Conservation (phyloP, 129 eudicot species). For the Lactuca sativa region DNA sequence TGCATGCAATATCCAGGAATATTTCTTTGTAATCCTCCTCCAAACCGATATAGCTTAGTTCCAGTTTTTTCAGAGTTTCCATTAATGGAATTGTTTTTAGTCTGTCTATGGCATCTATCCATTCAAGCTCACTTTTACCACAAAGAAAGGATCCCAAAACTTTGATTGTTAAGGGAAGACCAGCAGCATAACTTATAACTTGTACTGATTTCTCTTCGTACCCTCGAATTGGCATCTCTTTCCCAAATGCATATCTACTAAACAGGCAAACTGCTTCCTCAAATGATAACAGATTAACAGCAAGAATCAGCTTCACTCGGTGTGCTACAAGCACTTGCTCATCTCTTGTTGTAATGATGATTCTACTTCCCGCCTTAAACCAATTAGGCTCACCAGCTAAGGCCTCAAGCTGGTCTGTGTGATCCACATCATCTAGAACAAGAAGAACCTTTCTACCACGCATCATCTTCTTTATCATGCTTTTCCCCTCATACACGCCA, state of each 20-base stretch:
- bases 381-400: slow-evolving; percentile 12
- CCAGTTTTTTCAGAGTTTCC: no score
- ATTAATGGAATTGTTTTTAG: no score
- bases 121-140: no score
- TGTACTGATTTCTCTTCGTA: slow-evolving; percentile 12
- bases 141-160: no score
- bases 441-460: background rate
- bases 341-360: slow-evolving; percentile 31
- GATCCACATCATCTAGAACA: no score
- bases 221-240: background rate
- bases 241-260: slow-evolving; percentile 26
- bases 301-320: slow-evolving; percentile 16
- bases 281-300: background rate
- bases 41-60: no score
- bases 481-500: background rate
- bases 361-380: slow-evolving; percentile 33
- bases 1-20: slow-evolving; percentile 1
- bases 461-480: background rate
- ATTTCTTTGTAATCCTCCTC: slow-evolving; percentile 25
- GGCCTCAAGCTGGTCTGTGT: background rate
- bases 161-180: no score
- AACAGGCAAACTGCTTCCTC: no score
- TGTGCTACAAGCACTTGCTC: background rate
- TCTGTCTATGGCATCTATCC: no score
- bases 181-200: slow-evolving; percentile 25